Conservation (phyloP, 164 flowering plant species). For the Umbilicus rupestris region DNA sequence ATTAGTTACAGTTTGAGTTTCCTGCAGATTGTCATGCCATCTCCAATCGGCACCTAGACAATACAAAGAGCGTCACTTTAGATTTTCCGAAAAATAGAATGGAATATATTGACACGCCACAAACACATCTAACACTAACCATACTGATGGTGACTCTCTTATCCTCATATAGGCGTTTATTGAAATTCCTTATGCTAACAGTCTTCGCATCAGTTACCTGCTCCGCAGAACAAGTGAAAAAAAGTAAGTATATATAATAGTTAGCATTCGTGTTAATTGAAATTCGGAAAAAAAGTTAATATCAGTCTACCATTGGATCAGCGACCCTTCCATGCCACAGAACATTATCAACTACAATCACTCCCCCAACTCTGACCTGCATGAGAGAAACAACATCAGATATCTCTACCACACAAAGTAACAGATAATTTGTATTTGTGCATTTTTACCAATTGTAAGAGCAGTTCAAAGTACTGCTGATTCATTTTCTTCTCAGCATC, state of each 20-base stretch:
- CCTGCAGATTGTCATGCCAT: constrained; percentile 88
- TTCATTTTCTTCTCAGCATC: constrained; percentile 91
- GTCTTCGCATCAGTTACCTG: constrained; percentile 34
- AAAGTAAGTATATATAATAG: neutral
- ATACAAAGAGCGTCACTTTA: neutral
- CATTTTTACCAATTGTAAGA: constrained; percentile 58
- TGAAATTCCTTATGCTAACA: constrained; percentile 54
- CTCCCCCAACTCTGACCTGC: constrained; percentile 81
- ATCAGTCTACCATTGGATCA: constrained; percentile 49
- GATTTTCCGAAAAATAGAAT: neutral
- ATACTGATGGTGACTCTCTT: constrained; percentile 70
- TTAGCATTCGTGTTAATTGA: no score
- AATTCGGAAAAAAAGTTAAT: no score
- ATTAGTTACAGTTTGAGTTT: constrained; percentile 28
- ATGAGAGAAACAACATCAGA: constrained; percentile 8
- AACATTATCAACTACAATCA: constrained; percentile 86
- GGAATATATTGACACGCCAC: neutral
- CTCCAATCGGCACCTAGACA: constrained; percentile 82
- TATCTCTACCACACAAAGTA: neutral
- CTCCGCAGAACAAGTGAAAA: constrained; percentile 6
- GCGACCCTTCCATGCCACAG: constrained; percentile 96
- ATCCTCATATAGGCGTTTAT: constrained; percentile 51
- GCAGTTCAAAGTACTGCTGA: constrained; percentile 69
- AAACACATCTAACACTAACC: constrained; percentile 33
- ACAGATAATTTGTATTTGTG: neutral